phyloP scores from a whole-genome alignment of 2,329 filamentous ascomycete species.

The Pseudogymnoascus sp. region DNA sequence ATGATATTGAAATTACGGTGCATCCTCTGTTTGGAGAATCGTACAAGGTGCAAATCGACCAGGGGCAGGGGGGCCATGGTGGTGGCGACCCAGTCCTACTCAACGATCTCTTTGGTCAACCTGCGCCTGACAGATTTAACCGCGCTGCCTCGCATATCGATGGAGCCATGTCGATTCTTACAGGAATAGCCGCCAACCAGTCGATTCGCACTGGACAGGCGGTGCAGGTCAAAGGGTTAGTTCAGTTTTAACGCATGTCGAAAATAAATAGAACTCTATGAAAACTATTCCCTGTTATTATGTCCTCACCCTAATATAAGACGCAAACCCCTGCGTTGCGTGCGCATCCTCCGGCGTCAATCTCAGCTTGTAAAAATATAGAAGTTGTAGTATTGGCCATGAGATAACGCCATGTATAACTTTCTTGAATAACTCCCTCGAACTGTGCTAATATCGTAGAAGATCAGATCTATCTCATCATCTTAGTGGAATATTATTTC shows the following conservation, averaged over 20 bases:
- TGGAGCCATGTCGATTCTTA: constrained; percentile 51
- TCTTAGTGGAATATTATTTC: not conserved
- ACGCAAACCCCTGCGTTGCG: not conserved
- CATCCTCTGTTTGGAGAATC: constrained; percentile 51
- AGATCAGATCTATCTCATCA: not conserved
- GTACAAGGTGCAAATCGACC: constrained; percentile 44
- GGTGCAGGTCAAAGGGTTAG: constrained; percentile 43
- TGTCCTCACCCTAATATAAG: not conserved
- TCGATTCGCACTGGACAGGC: constrained; percentile 51
- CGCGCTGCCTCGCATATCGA: constrained; percentile 52
- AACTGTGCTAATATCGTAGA: not conserved
- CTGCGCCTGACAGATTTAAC: constrained; percentile 44
- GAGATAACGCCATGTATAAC: not conserved
- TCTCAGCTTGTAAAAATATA: not conserved
- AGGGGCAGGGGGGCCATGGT: constrained; percentile 49
- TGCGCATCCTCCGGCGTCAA: not conserved
- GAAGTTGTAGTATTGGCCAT: not conserved
- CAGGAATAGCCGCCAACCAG: constrained; percentile 51
- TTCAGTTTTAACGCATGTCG: constrained; percentile 10
- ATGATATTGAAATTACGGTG: constrained; percentile 42
- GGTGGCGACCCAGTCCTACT: constrained; percentile 52
- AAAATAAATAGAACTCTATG: not conserved
- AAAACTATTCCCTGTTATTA: not conserved
- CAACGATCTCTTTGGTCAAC: constrained; percentile 50
- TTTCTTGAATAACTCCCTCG: not conserved